A percentile compares a stretch with the other conserved stretches of the same genome.
These are phyloP conservation scores for Sugiyamaella chiloensis DNA, from an alignment of 805 yeast genomes.

Conservation along the genomic window DNA sequence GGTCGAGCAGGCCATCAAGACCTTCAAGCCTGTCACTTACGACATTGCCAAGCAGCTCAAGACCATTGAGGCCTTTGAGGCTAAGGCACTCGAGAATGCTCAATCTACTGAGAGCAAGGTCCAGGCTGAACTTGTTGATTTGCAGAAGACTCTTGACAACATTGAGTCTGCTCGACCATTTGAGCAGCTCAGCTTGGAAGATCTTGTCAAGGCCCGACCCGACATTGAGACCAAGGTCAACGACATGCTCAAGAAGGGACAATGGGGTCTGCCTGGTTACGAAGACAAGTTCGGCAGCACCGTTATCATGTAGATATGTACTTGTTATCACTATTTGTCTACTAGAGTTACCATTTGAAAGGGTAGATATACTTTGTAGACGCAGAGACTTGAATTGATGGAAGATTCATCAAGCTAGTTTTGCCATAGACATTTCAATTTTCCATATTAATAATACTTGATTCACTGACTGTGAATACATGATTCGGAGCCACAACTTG, in stretches of 20 bases:
- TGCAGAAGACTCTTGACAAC: slow-evolving; percentile 84
- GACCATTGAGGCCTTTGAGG: slow-evolving; percentile 89
- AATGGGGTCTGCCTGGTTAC: slow-evolving; percentile 98
- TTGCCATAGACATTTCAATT: too few relatives aligned
- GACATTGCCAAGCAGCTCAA: slow-evolving; percentile 87
- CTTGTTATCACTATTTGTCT: too few relatives aligned
- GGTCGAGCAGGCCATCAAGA: slow-evolving; percentile 69
- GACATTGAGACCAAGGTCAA: slow-evolving; percentile 94
- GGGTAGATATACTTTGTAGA: too few relatives aligned
- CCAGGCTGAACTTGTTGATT: slow-evolving; percentile 75
- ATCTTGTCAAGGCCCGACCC: slow-evolving; percentile 92
- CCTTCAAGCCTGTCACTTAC: slow-evolving; percentile 79
- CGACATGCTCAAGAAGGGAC: slow-evolving; percentile 93
- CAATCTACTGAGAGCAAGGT: slow-evolving; percentile 88
- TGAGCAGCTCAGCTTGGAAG: slow-evolving; percentile 94
- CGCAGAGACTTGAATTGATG: too few relatives aligned
- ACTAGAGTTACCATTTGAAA: too few relatives aligned
- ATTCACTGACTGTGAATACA: too few relatives aligned
- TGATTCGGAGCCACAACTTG: too few relatives aligned
- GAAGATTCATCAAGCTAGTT: too few relatives aligned
- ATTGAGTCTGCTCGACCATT: slow-evolving; percentile 97
- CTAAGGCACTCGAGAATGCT: slow-evolving; percentile 94
- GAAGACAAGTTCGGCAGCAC: slow-evolving; percentile 97
- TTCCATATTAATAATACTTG: too few relatives aligned
- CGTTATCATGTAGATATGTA: slow-evolving; percentile 83